Percentiles rank a stretch among this genome's conserved stretches.
These are phyloP conservation scores for Lotmaria passim DNA, from an alignment of 208 protist genomes.

Conservation along the genomic window DNA sequence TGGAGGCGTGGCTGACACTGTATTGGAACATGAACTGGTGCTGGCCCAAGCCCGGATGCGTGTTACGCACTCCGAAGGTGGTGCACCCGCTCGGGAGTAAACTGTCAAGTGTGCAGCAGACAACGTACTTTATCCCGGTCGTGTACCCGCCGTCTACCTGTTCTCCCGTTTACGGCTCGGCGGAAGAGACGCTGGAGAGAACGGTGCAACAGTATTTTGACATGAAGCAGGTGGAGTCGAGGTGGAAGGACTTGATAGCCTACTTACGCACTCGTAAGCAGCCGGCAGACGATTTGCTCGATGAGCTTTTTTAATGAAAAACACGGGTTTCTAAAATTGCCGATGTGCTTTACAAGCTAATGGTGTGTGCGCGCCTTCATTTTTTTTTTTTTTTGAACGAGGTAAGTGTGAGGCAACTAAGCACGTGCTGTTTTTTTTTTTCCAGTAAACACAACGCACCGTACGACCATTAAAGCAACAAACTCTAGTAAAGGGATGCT, in stretches of 20 bases:
- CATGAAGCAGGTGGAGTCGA: slow-evolving; percentile 64
- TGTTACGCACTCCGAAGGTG: slow-evolving; percentile 46
- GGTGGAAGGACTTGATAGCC: slow-evolving; percentile 47
- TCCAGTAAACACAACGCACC: no score
- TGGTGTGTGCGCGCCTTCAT: no score
- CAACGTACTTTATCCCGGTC: slow-evolving; percentile 66
- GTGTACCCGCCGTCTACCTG: slow-evolving; percentile 57
- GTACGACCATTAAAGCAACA: no score
- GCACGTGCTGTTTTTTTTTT: no score
- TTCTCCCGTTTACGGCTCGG: slow-evolving; percentile 70
- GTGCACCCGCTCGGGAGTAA: slow-evolving; percentile 35
- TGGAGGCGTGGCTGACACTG: slow-evolving; percentile 46
- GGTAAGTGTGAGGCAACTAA: no score
- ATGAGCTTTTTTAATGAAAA: slow-evolving; percentile 82
- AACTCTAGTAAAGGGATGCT: no score
- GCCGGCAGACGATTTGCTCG: slow-evolving; percentile 64
- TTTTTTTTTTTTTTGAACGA: no score
- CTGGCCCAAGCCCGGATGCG: slow-evolving; percentile 85
- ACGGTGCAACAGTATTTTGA: slow-evolving; percentile 79
- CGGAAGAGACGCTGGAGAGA: slow-evolving; percentile 57
- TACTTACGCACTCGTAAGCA: slow-evolving; percentile 71
- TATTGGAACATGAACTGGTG: slow-evolving; percentile 76
- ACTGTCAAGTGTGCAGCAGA: slow-evolving; percentile 16
- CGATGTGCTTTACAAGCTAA: no score
- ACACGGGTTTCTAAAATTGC: neutral